Evolutionary conservation across 2,329 filamentous ascomycete species (phyloP).

Genomic region (Periconia macrospinosa): DNA sequence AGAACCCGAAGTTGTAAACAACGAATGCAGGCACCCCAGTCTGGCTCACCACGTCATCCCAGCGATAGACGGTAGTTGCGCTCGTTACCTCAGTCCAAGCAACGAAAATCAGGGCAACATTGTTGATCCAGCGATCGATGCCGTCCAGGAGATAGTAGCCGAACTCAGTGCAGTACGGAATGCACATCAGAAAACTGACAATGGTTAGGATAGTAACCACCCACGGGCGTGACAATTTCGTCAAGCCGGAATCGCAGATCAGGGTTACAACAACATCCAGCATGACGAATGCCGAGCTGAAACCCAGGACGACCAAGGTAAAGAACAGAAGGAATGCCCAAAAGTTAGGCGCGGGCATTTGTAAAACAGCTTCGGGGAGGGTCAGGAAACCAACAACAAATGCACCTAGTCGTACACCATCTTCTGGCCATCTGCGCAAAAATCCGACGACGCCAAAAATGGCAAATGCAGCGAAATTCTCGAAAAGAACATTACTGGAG

Average conservation of each 20-base stretch:
- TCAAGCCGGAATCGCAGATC: slow-evolving; percentile 54
- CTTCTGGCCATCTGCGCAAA: slow-evolving; percentile 45
- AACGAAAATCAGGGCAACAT: slow-evolving; percentile 58
- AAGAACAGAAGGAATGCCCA: slow-evolving; percentile 64
- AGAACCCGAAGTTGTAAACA: slow-evolving; percentile 56
- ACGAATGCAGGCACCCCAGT: slow-evolving; percentile 49
- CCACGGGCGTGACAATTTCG: slow-evolving; percentile 49
- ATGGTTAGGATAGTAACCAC: slow-evolving; percentile 56
- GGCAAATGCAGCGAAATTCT: slow-evolving; percentile 55
- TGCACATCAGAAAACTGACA: slow-evolving; percentile 56
- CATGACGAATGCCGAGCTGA: slow-evolving; percentile 63
- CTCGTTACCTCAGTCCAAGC: slow-evolving; percentile 57
- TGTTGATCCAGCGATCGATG: slow-evolving; percentile 60
- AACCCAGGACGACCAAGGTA: slow-evolving; percentile 60
- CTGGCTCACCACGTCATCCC: slow-evolving; percentile 51
- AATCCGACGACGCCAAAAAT: slow-evolving; percentile 62
- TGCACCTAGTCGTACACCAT: slow-evolving; percentile 53
- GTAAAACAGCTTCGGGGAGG: slow-evolving; percentile 57
- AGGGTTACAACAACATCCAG: slow-evolving; percentile 60
- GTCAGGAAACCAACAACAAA: slow-evolving; percentile 63
- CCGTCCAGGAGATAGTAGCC: slow-evolving; percentile 60
- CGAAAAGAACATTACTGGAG: slow-evolving; percentile 59
- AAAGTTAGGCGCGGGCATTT: slow-evolving; percentile 61
- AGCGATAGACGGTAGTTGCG: slow-evolving; percentile 58
- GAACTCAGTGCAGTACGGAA: slow-evolving; percentile 62